Conservation (phyloP, 208 protist genomes). For the Leishmania major region DNA sequence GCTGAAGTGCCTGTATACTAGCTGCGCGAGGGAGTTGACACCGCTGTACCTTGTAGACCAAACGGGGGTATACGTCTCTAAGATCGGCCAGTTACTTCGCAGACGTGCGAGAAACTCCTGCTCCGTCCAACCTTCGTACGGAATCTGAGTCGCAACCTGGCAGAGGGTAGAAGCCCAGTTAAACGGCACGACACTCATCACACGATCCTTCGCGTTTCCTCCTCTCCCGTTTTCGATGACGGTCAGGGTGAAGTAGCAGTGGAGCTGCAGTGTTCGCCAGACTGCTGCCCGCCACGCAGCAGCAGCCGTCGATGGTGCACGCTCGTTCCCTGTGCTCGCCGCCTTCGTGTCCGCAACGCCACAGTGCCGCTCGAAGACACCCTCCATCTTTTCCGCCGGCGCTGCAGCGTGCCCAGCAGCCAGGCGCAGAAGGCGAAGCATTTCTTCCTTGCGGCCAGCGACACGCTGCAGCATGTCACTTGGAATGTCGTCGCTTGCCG, state of each 20-base stretch:
- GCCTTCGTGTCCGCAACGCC: slow-evolving; percentile 7
- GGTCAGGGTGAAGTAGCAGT: slow-evolving; percentile 21
- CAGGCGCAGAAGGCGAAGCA: slow-evolving; percentile 23
- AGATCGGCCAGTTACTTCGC: slow-evolving; percentile 14
- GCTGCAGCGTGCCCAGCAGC: slow-evolving; percentile 7
- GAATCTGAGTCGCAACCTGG: slow-evolving; percentile 39
- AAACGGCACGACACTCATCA: slow-evolving; percentile 30
- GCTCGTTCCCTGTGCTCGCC: background rate
- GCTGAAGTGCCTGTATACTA: slow-evolving; percentile 44
- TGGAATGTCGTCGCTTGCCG: background rate
- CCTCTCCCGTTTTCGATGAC: background rate
- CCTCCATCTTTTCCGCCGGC: slow-evolving; percentile 12
- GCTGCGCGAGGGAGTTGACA: slow-evolving; percentile 34
- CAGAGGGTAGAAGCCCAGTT: slow-evolving; percentile 53
- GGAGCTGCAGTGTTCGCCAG: slow-evolving; percentile 15
- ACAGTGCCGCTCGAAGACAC: slow-evolving; percentile 10
- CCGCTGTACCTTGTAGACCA: slow-evolving; percentile 18
- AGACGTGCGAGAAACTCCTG: slow-evolving; percentile 36
- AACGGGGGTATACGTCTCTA: slow-evolving; percentile 11
- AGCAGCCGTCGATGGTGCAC: background rate
- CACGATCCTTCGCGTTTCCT: background rate
- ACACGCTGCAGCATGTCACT: slow-evolving; percentile 13
- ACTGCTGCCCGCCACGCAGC: slow-evolving; percentile 6
- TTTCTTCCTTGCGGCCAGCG: background rate
- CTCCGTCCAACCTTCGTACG: slow-evolving; percentile 73